A percentile compares a stretch with the other conserved stretches of the same genome.
phyloP scores from a whole-genome alignment of 805 yeast species.

The Wickerhamomyces mucosus region DNA sequence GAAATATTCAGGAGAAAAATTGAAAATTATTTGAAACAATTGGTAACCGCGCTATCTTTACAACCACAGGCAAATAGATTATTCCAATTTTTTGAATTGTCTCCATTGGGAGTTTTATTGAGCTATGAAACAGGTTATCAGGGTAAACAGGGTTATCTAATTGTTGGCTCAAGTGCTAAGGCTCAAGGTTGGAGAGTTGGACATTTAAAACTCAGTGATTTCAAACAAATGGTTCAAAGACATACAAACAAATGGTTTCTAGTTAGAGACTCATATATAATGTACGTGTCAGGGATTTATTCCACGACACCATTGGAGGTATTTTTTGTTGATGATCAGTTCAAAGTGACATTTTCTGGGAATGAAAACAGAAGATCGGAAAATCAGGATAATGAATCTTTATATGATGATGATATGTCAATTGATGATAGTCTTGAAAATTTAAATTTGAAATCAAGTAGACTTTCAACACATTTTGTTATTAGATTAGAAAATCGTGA shows the following conservation, averaged over 20 bases:
- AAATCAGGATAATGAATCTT: conserved; percentile 30
- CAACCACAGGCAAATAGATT: conserved; percentile 76
- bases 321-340: conserved; percentile 74
- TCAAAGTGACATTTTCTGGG: conserved; percentile 45
- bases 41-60: conserved; percentile 51
- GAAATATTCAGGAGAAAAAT: conserved; percentile 30
- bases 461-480: conserved; percentile 42
- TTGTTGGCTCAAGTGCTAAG: conserved; percentile 73
- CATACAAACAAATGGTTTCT: conserved; percentile 91
- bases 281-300: conserved; percentile 77
- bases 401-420: conserved; percentile 22
- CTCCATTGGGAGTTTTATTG: conserved; percentile 77
- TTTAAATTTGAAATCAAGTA: conserved; percentile 21
- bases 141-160: conserved; percentile 84
- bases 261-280: conserved; percentile 73
- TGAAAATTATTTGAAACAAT: conserved; percentile 56
- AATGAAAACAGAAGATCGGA: conserved; percentile 21
- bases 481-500: conserved; percentile 64
- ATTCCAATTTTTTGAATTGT: conserved; percentile 81
- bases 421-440: conserved; percentile 17
- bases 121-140: conserved; percentile 73
- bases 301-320: conserved; percentile 89
- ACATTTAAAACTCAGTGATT: conserved; percentile 70
- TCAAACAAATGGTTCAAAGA: conserved; percentile 81
- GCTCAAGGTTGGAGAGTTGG: conserved; percentile 96